Conservation (phyloP, 805 yeast genomes). For the Yamadazyma philogaea region DNA sequence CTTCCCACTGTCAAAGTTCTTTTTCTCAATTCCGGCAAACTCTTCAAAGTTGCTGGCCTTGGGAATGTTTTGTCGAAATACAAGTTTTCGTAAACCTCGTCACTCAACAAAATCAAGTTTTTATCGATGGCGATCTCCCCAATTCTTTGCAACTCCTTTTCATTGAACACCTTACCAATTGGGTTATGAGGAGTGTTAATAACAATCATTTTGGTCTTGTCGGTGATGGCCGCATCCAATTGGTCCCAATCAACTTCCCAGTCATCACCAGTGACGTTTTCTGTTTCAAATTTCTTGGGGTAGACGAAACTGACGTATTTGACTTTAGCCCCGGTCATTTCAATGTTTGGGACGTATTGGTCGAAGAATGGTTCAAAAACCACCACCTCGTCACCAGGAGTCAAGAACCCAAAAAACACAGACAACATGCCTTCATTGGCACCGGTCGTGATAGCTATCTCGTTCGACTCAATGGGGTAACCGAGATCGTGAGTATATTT, state of each 20-base stretch:
- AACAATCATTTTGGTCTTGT: slow-evolving; percentile 80
- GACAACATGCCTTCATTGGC: slow-evolving; percentile 95
- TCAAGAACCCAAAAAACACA: slow-evolving; percentile 77
- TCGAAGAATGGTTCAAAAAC: slow-evolving; percentile 97
- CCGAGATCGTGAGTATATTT: slow-evolving; percentile 70
- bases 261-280: slow-evolving; percentile 74
- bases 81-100: slow-evolving; percentile 93
- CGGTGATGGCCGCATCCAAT: slow-evolving; percentile 65
- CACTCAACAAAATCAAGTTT: slow-evolving; percentile 79
- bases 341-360: slow-evolving; percentile 92
- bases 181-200: slow-evolving; percentile 97
- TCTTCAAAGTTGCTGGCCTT: slow-evolving; percentile 73
- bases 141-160: slow-evolving; percentile 66
- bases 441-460: slow-evolving; percentile 86
- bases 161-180: slow-evolving; percentile 82
- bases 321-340: slow-evolving; percentile 89
- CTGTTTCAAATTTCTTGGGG: slow-evolving; percentile 63
- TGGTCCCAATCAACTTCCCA: slow-evolving; percentile 85
- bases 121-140: slow-evolving; percentile 84
- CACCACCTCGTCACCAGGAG: slow-evolving; percentile 90
- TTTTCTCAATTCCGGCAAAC: slow-evolving; percentile 66
- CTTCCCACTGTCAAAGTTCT: slow-evolving; percentile 90
- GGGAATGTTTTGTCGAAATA: slow-evolving; percentile 69
- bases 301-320: slow-evolving; percentile 84
- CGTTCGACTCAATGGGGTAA: slow-evolving; percentile 51